Conservation (phyloP, 2,329 filamentous ascomycete species). For the Aspergillus brunneoviolaceus region DNA sequence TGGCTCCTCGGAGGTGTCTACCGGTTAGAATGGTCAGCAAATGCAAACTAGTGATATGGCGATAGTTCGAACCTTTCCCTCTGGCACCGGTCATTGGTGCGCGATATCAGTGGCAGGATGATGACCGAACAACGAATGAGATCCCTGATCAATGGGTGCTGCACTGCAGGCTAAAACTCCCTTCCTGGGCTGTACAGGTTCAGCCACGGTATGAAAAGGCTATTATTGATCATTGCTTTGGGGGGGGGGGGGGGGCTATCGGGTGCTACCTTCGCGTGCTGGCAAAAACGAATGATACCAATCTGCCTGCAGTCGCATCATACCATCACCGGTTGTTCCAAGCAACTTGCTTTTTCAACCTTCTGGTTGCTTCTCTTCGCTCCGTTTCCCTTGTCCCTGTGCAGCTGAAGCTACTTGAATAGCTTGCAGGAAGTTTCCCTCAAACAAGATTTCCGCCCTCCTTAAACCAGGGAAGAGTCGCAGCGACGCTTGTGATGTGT, state of each 20-base stretch:
- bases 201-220: slow-evolving; percentile 1
- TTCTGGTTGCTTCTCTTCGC: neutral
- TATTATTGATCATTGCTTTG: neutral
- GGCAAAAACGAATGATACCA: neutral
- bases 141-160: slow-evolving; percentile 11
- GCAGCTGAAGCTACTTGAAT: neutral
- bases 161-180: slow-evolving; percentile 3
- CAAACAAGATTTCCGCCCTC: slow-evolving; percentile 1
- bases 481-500: neutral
- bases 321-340: neutral
- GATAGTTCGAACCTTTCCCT: neutral
- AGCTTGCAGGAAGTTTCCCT: slow-evolving; percentile 1
- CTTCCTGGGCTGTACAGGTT: slow-evolving; percentile 2
- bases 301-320: slow-evolving; percentile 5
- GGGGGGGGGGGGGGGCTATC: neutral
- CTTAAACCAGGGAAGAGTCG: neutral
- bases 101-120: neutral
- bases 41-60: neutral
- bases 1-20: slow-evolving; percentile 2
- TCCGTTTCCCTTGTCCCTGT: neutral
- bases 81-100: neutral
- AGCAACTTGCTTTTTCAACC: slow-evolving; percentile 1
- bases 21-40: neutral
- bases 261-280: neutral
- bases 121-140: neutral